Evolutionary conservation across 805 yeast genomes (phyloP).

Genomic region (Kazachstania taianensis): DNA sequence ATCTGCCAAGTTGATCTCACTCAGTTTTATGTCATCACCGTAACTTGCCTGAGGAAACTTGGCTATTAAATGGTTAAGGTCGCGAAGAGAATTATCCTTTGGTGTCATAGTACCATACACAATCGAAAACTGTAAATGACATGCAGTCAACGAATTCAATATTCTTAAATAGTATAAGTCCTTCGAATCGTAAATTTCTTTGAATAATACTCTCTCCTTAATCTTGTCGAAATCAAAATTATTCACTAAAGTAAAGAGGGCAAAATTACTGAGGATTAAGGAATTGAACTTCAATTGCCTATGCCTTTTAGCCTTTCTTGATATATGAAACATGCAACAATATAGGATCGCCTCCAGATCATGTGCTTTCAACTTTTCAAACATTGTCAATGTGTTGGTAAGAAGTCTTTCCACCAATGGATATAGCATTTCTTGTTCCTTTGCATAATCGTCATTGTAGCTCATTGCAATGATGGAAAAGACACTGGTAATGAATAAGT

Average conservation of each 20-base stretch:
- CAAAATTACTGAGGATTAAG: slow-evolving; percentile 44
- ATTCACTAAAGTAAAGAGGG: slow-evolving; percentile 38
- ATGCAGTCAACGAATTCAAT: slow-evolving; percentile 41
- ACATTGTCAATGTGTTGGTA: slow-evolving; percentile 38
- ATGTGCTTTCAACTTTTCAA: slow-evolving; percentile 46
- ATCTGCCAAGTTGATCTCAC: slow-evolving; percentile 37
- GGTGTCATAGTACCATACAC: slow-evolving; percentile 34
- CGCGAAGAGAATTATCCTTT: slow-evolving; percentile 22
- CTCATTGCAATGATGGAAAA: slow-evolving; percentile 48
- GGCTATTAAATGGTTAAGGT: slow-evolving; percentile 35
- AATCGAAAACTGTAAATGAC: slow-evolving; percentile 42
- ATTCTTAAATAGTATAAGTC: slow-evolving; percentile 48
- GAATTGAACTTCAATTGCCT: slow-evolving; percentile 42
- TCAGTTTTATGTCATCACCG: slow-evolving; percentile 46
- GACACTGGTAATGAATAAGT: slow-evolving; percentile 46
- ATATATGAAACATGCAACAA: slow-evolving; percentile 43
- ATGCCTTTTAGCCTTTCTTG: slow-evolving; percentile 38
- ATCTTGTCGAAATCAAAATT: slow-evolving; percentile 38
- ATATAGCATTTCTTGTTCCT: slow-evolving; percentile 39
- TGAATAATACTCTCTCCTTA: slow-evolving; percentile 27
- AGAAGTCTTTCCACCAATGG: slow-evolving; percentile 40
- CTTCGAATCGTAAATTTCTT: slow-evolving; percentile 23
- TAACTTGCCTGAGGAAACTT: slow-evolving; percentile 40
- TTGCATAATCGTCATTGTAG: slow-evolving; percentile 39
- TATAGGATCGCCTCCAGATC: slow-evolving; percentile 53